Evolutionary conservation across 1,139 yeast species (phyloP).

Genomic region (Yamadazyma atmosphaerica): DNA sequence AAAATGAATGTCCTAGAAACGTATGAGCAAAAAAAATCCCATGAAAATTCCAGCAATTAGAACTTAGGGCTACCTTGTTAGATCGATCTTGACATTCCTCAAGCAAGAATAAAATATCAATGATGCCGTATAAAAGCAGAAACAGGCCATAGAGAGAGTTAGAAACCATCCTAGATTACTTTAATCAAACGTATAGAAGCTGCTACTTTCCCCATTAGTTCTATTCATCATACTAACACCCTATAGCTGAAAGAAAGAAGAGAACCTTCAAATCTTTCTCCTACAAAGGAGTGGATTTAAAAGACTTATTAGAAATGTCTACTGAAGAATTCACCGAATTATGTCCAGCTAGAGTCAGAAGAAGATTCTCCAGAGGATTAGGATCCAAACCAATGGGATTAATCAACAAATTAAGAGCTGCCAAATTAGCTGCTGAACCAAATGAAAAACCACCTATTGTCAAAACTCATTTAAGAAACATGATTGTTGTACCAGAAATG

Average conservation of each 20-base stretch:
- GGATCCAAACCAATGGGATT: constrained; percentile 95
- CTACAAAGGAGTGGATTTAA: constrained; percentile 98
- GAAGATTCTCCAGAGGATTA: constrained; percentile 98
- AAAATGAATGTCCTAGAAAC: too few species aligned
- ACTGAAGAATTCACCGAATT: constrained; percentile 96
- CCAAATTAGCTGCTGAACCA: constrained; percentile 88
- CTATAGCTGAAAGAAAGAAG: constrained; percentile 72
- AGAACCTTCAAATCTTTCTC: constrained; percentile 96
- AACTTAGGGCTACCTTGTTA: too few species aligned
- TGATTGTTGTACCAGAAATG: constrained; percentile 99
- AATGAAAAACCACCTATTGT: constrained; percentile 98
- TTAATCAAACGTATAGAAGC: too few species aligned
- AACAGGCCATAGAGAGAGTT: too few species aligned
- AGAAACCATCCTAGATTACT: not conserved
- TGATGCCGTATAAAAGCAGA: too few species aligned
- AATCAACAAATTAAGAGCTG: constrained; percentile 97
- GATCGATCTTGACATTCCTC: too few species aligned
- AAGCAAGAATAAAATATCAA: too few species aligned
- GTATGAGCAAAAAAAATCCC: too few species aligned
- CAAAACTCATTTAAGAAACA: constrained; percentile 99
- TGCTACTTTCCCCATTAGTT: too few species aligned
- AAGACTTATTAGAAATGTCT: constrained; percentile 90
- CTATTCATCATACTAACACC: constrained; percentile 27
- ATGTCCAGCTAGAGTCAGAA: constrained; percentile 98
- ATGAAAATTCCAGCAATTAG: too few species aligned